A percentile compares a stretch with the other conserved stretches of the same genome.
These are phyloP conservation scores for Fusarium agapanthi DNA, from an alignment of 2,329 filamentous ascomycete genomes.

Conservation along the genomic window DNA sequence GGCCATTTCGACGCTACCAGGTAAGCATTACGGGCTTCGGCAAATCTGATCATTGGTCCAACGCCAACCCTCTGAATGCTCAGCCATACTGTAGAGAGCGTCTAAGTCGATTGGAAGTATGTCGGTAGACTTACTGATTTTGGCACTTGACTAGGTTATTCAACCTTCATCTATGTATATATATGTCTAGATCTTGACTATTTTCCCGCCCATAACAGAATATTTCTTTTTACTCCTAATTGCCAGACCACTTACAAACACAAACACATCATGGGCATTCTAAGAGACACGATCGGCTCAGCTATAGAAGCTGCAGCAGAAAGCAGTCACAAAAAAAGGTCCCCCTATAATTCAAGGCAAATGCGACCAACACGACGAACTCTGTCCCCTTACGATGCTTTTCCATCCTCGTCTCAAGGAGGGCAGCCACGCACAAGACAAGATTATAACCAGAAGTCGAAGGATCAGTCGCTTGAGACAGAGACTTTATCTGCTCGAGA, in stretches of 20 bases:
- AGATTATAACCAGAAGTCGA: neutral
- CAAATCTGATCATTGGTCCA: neutral
- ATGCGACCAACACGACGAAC: neutral
- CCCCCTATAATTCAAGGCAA: neutral
- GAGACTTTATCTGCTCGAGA: neutral
- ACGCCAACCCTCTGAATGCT: neutral
- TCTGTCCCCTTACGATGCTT: neutral
- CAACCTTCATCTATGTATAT: neutral
- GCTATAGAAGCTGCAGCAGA: neutral
- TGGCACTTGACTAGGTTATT: neutral
- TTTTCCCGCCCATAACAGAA: neutral
- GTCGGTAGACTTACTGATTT: neutral
- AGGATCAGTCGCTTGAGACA: neutral
- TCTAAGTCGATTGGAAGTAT: no score
- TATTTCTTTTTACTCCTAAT: neutral
- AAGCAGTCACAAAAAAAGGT: neutral
- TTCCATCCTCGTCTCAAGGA: neutral
- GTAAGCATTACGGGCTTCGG: neutral
- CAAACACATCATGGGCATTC: neutral
- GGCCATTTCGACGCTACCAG: neutral
- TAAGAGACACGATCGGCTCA: neutral
- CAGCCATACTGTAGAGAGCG: neutral
- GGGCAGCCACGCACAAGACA: neutral
- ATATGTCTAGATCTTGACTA: neutral
- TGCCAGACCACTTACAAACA: neutral